These are phyloP conservation scores for Tolypocladium guangdongense DNA, from an alignment of 2,329 filamentous ascomycete genomes.

Conservation along the genomic window DNA sequence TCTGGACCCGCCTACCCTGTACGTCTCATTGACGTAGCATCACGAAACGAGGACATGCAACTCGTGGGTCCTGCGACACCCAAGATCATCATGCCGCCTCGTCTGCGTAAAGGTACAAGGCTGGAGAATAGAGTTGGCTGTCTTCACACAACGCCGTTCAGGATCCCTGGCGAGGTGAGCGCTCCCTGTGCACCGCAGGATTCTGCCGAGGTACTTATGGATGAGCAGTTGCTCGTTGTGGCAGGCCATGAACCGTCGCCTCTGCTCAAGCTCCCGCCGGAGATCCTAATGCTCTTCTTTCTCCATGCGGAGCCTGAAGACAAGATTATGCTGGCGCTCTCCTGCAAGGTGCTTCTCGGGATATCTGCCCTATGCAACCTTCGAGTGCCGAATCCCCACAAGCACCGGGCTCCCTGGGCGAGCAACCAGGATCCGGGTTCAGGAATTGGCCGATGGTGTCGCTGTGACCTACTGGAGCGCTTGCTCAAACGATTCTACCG, in stretches of 20 bases:
- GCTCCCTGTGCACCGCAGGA: neutral
- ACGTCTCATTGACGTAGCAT: neutral
- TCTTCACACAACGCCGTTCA: neutral
- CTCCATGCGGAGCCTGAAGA: neutral
- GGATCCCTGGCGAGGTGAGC: neutral
- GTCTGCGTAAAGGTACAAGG: neutral
- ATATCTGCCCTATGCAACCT: neutral
- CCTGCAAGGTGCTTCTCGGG: neutral
- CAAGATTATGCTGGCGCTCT: neutral
- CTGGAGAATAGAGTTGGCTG: neutral
- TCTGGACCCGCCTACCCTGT: neutral
- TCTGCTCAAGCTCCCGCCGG: neutral
- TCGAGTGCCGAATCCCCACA: neutral
- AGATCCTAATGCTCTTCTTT: neutral
- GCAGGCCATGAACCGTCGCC: neutral
- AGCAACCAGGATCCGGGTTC: neutral
- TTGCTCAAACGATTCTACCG: constrained; percentile 9
- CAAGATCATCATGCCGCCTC: neutral
- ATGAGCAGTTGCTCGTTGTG: neutral
- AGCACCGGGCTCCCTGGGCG: constrained; percentile 3
- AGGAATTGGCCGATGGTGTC: neutral
- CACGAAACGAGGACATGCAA: neutral
- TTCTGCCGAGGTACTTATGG: neutral
- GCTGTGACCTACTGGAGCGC: constrained; percentile 5
- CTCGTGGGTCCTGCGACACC: neutral